Evolutionary conservation across 1,284 basidiomycete genomes (phyloP), one percentile per base, ranked within the genome.

Genomic region (Ceratobasidium sp.): DNA sequence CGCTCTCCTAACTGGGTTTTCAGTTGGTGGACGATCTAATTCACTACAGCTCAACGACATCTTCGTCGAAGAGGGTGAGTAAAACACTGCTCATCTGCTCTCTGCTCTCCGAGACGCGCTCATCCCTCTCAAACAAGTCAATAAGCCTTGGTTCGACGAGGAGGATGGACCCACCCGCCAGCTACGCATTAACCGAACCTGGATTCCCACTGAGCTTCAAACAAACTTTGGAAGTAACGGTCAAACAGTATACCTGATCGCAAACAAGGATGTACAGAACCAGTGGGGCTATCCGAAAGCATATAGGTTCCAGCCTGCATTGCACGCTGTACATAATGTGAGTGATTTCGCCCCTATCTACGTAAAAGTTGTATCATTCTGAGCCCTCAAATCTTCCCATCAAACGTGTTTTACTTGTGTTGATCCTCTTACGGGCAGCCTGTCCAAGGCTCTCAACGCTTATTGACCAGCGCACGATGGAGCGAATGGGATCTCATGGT

Each of bases 401-500:
- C 51, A 55, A 39, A 55, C 28, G 42, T 44, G 44, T 66, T 67
- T 28, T 55, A 67, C 33, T n/a, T 12, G 44, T 9, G 15, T 53
- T 55, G 26, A 56, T 15, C 51, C 5, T 9, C 4, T n/a, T 33
- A 13, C 28, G 3, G 42, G 7, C 77, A 91, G 90, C 89, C 89
- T 1, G 88, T 90, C 26, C 86, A 90, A 0, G 88, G 91, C 12
- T 90, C 89, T 55, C 91, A 28, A 33, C 33, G 33, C 33, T 33
- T 33, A 33, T 84, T 89, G 63, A 87, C 90, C 61, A 91, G 90
- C 69, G 90, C 89, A 4, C 90, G 92, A 82, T 92, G 90, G 89
- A 90, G 91, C 1, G 87, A 89, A 67, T 89, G 91, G 82, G 90
- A 91, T 81, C 84, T 92, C 10, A 89, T 89, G 0, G 88, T 92